phyloP scores from a whole-genome alignment of 2,329 filamentous ascomycete species.

The Blastomyces gilchristii region DNA sequence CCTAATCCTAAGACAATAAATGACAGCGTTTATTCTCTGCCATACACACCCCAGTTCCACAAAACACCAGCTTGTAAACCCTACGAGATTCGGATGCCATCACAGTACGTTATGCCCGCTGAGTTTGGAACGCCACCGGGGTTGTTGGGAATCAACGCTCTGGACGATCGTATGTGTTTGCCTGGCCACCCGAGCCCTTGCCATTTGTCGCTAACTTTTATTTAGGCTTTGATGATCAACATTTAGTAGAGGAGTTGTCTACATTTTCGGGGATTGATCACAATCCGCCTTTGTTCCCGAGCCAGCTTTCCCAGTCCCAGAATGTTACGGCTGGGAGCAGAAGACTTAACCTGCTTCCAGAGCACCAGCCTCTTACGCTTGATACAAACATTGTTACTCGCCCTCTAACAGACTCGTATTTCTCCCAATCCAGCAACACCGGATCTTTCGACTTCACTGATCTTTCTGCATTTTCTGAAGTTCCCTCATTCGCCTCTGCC shows the following conservation, averaged over 20 bases:
- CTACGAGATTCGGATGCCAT: slow-evolving; percentile 9
- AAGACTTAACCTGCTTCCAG: slow-evolving; percentile 10
- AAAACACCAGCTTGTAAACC: slow-evolving; percentile 10
- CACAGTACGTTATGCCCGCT: slow-evolving; percentile 9
- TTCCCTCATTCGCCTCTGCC: slow-evolving; percentile 46
- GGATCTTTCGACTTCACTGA: slow-evolving; percentile 53
- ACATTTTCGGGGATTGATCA: slow-evolving; percentile 1
- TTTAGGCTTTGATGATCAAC: slow-evolving; percentile 1
- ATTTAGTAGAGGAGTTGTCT: slow-evolving; percentile 2
- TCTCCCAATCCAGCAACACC: slow-evolving; percentile 53
- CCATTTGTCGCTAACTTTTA: slow-evolving; percentile 1
- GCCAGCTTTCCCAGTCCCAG: not conserved
- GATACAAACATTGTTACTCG: slow-evolving; percentile 30
- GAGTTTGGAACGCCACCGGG: slow-evolving; percentile 9
- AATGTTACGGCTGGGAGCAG: not conserved
- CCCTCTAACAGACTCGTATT: slow-evolving; percentile 62
- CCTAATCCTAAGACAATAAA: not conserved
- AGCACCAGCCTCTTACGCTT: slow-evolving; percentile 12
- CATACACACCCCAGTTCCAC: not conserved
- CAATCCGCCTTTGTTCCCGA: not conserved
- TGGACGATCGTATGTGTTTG: slow-evolving; percentile 9
- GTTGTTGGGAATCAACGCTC: not conserved
- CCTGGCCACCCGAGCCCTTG: too few species aligned
- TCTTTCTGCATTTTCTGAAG: slow-evolving; percentile 61
- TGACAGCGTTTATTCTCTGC: slow-evolving; percentile 6